Percentiles rank a stretch among this genome's conserved stretches.
Evolutionary conservation across 192 early-diverging fungal species (phyloP).

Genomic region (Coemansia sp.): DNA sequence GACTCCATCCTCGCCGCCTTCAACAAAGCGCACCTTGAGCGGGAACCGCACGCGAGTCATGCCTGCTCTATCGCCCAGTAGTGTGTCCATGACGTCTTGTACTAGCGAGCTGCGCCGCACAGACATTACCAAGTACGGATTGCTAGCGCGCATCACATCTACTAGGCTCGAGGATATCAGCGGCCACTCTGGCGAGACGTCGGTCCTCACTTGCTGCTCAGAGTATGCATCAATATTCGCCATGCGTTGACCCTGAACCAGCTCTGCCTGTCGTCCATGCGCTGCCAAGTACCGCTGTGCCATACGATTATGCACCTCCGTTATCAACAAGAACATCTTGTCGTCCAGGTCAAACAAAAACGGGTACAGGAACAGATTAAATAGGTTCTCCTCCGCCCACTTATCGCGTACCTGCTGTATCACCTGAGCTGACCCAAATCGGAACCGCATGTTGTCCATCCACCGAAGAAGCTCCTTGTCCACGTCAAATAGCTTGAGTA

Average conservation of each 20-base stretch:
- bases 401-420: background rate
- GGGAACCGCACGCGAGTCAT: slow-evolving; percentile 28
- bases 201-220: slow-evolving; percentile 30
- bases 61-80: slow-evolving; percentile 2
- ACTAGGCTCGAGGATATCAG: slow-evolving; percentile 25
- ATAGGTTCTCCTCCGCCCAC: slow-evolving; percentile 22
- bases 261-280: slow-evolving; percentile 43
- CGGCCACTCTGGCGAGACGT: slow-evolving; percentile 36
- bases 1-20: slow-evolving; percentile 89
- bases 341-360: slow-evolving; percentile 28
- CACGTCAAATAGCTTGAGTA: slow-evolving; percentile 35
- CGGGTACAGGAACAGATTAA: slow-evolving; percentile 43
- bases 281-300: slow-evolving; percentile 31
- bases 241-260: slow-evolving; percentile 39
- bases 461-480: slow-evolving; percentile 28
- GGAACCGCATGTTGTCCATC: slow-evolving; percentile 27
- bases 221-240: slow-evolving; percentile 38
- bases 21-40: slow-evolving; percentile 75
- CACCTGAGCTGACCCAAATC: background rate
- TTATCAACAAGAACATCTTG: slow-evolving; percentile 21
- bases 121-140: slow-evolving; percentile 80
- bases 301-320: slow-evolving; percentile 40
- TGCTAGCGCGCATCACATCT: slow-evolving; percentile 18
- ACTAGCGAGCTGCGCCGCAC: slow-evolving; percentile 72
- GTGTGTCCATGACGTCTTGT: slow-evolving; percentile 68